Base-by-base conservation (phyloP, 1,284 basidiomycete genomes). In the Leucoagaricus sp. region DNA sequence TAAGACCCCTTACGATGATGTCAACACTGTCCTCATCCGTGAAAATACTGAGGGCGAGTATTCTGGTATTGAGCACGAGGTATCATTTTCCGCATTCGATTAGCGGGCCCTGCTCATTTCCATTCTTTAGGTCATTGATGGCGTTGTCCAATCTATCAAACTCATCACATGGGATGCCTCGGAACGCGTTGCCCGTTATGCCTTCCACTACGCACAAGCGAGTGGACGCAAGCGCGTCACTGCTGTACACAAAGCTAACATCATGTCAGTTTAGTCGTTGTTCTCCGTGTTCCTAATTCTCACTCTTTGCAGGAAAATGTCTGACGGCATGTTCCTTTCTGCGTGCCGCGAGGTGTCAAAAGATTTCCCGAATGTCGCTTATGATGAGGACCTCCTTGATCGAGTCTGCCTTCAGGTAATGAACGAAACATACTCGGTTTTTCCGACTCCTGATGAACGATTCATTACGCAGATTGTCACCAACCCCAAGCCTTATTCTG, bases 31-130 rank as follows among this genome's bases (percentile, higher is more conserved):
- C 52, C 81, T 99, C 64, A 99, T 99, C 74, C 93, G 97, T 69
- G 97, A 99, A 79, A 99, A 99, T 78, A 99, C 97, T 28, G 97
- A 99, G 78, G 97, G 97, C 69, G 97, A 99, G 77, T 99, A 99
- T 80, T 98, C 96, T 62, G 96, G 96, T 64, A 98, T 98, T 67
- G 96, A 98, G 76, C 96, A 98, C 75, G 95, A 98, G 85, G 89
- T 92, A 60, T 26, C 64, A 0, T 15, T 10, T 38, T 46, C 23
- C 23, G 28, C 8, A n/a, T 47, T 12, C 46, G 21, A n/a, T 17
- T 33, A 17, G 8, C 15, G 26, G 15, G n/a, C 19, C 21, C 49
- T n/a, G 10, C n/a, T 25, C 29, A 34, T 3, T 17, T 28, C 5
- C 7, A 46, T 29, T 40, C 49, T 33, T 28, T 62, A 91, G 89